Evolutionary conservation across 495 filamentous ascomycete species (phyloP).

Genomic region (Aspergillus campestris): DNA sequence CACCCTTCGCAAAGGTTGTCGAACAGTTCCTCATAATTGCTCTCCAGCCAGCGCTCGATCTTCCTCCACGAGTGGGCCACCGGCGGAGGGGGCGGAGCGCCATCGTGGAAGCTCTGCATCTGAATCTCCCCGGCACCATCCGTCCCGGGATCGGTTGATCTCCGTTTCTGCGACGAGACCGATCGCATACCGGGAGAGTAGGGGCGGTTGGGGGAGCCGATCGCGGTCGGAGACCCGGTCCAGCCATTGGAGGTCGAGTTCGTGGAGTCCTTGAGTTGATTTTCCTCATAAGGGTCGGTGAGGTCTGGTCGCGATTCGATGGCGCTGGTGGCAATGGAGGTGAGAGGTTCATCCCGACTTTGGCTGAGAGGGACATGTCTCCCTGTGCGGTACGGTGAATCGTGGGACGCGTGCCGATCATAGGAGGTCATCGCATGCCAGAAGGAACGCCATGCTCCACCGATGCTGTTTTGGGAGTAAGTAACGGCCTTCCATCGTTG

Average conservation of each 20-base stretch:
- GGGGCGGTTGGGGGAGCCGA: constrained; percentile 47
- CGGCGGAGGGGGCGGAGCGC: constrained; percentile 80
- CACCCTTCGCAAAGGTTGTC: constrained; percentile 89
- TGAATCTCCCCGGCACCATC: constrained; percentile 77
- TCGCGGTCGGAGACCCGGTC: constrained; percentile 51
- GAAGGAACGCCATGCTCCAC: constrained; percentile 63
- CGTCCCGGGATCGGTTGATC: constrained; percentile 48
- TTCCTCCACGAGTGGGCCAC: constrained; percentile 83
- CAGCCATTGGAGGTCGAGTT: constrained; percentile 47
- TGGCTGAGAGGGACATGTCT: constrained; percentile 70
- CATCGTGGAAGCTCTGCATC: constrained; percentile 93
- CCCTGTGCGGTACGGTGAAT: constrained; percentile 79
- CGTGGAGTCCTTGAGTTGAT: constrained; percentile 47
- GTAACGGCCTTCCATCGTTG: too few species aligned
- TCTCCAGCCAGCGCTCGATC: constrained; percentile 89
- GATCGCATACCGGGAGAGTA: constrained; percentile 92
- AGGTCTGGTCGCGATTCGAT: constrained; percentile 71
- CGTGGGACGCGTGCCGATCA: constrained; percentile 70
- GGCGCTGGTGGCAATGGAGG: constrained; percentile 69
- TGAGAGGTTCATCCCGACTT: constrained; percentile 62
- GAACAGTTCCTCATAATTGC: constrained; percentile 87
- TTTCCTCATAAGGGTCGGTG: constrained; percentile 65
- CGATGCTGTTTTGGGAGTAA: constrained; percentile 37
- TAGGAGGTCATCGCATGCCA: constrained; percentile 93
- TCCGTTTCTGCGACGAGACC: constrained; percentile 48